A percentile compares a stretch with the other conserved stretches of the same genome.
Conservation (phyloP, 768 basidiomycete species). For the Podaxis mareebaensis region DNA sequence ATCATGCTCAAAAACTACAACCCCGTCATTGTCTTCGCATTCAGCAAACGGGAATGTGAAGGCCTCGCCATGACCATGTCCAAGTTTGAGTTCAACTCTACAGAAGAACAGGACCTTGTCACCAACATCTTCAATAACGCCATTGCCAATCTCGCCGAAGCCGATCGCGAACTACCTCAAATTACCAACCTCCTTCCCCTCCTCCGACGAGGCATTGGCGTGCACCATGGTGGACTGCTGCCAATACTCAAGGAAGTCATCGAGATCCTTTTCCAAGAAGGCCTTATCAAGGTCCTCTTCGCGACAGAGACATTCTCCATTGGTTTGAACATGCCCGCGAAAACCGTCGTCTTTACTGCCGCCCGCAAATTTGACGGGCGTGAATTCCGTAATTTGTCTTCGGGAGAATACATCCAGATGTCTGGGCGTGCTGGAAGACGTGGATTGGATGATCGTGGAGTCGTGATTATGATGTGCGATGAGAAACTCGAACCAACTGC, state of each 20-base stretch:
- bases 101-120: constrained; percentile 89
- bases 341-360: constrained; percentile 97
- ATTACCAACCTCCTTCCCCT: constrained; percentile 92
- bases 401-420: constrained; percentile 99
- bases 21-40: constrained; percentile 97
- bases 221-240: constrained; percentile 96
- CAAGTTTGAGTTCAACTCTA: constrained; percentile 94
- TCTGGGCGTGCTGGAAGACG: constrained; percentile 96
- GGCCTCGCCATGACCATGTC: constrained; percentile 85
- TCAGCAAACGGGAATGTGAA: constrained; percentile 98
- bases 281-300: constrained; percentile 95
- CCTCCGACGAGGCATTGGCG: constrained; percentile 92
- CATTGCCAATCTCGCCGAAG: constrained; percentile 81
- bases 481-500: constrained; percentile 92
- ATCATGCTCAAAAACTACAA: constrained; percentile 98
- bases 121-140: constrained; percentile 92
- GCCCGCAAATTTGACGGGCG: constrained; percentile 96
- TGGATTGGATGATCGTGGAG: constrained; percentile 96
- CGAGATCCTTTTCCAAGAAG: constrained; percentile 98
- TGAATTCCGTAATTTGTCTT: constrained; percentile 90
- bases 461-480: constrained; percentile 99
- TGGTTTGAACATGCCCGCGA: constrained; percentile 98
- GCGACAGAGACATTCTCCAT: constrained; percentile 99
- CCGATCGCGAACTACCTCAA: constrained; percentile 89
- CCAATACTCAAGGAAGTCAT: constrained; percentile 99